Evolutionary conservation across 768 basidiomycete species (phyloP).

Genomic region (Leccinum ochraceum): DNA sequence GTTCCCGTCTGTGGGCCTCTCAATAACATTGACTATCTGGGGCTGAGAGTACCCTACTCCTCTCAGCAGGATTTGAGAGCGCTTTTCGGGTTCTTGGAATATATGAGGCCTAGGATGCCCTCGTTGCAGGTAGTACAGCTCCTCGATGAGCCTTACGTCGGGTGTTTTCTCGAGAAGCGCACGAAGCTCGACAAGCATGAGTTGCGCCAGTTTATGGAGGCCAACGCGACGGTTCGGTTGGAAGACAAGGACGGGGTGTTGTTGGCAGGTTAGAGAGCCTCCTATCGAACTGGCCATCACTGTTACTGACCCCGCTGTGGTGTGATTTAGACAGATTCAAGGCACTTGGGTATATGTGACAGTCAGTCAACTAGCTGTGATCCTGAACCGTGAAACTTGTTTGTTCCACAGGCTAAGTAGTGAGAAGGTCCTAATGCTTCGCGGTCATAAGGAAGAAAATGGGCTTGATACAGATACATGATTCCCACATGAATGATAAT

Average conservation of each 20-base stretch:
- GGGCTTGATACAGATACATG: conserved; percentile 24
- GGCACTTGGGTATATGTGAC: conserved; percentile 4
- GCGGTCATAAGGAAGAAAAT: conserved; percentile 1
- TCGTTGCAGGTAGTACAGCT: conserved; percentile 27
- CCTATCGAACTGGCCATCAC: background rate
- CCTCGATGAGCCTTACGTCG: conserved; percentile 14
- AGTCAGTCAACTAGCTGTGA: background rate
- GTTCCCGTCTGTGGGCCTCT: background rate
- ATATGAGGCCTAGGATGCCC: conserved; percentile 12
- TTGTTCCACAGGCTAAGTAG: background rate
- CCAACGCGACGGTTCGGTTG: conserved; percentile 13
- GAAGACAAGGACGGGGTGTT: conserved; percentile 25
- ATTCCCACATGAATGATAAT: conserved; percentile 25
- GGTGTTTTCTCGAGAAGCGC: conserved; percentile 20
- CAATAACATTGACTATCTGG: background rate
- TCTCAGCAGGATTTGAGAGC: conserved; percentile 1
- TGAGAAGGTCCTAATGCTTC: background rate
- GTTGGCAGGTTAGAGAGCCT: conserved; percentile 20
- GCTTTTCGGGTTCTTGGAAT: conserved; percentile 16
- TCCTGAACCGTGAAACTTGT: background rate
- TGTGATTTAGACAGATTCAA: conserved; percentile 18
- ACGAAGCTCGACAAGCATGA: conserved; percentile 9
- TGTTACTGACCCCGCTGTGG: background rate
- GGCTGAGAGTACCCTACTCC: background rate
- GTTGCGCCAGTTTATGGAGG: conserved; percentile 12